Evolutionary conservation across 2,329 filamentous ascomycete species (phyloP).

Genomic region (Verticillium klebahnii): DNA sequence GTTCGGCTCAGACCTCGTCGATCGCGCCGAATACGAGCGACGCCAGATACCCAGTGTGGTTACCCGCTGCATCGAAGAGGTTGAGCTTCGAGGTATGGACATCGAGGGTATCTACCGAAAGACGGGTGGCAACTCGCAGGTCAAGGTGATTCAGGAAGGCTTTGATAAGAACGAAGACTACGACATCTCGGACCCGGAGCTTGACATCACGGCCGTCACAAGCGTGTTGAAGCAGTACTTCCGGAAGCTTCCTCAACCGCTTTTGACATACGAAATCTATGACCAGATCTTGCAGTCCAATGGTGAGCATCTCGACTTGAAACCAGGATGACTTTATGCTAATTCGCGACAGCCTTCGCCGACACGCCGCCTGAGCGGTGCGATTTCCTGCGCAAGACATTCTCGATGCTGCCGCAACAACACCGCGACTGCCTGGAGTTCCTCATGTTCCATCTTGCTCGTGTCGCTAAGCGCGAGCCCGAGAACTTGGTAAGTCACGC

Average conservation of each 20-base stretch:
- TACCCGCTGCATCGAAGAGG: slow-evolving; percentile 91
- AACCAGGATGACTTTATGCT: slow-evolving; percentile 10
- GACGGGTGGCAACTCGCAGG: slow-evolving; percentile 86
- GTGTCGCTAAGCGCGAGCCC: slow-evolving; percentile 75
- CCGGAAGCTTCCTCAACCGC: slow-evolving; percentile 80
- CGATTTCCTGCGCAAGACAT: slow-evolving; percentile 64
- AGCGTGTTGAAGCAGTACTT: slow-evolving; percentile 97
- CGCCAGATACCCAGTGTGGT: slow-evolving; percentile 87
- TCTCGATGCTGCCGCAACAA: slow-evolving; percentile 73
- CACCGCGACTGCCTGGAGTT: slow-evolving; percentile 91
- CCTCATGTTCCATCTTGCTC: slow-evolving; percentile 85
- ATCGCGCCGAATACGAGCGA: slow-evolving; percentile 83
- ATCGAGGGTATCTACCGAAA: slow-evolving; percentile 97
- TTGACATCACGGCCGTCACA: slow-evolving; percentile 95
- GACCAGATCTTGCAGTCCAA: slow-evolving; percentile 81
- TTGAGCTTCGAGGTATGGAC: slow-evolving; percentile 94
- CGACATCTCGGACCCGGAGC: slow-evolving; percentile 87
- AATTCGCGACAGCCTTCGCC: slow-evolving; percentile 49
- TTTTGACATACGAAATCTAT: slow-evolving; percentile 91
- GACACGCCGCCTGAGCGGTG: slow-evolving; percentile 61
- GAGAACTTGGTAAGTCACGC: slow-evolving; percentile 69
- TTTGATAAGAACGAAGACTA: slow-evolving; percentile 84
- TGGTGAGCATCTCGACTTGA: slow-evolving; percentile 36
- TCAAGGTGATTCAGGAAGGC: slow-evolving; percentile 84
- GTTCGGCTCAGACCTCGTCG: slow-evolving; percentile 85